Evolutionary conservation across 805 yeast genomes (phyloP), one percentile per base, ranked within the genome.

Genomic region (Kluyveromyces wickerhamii): DNA sequence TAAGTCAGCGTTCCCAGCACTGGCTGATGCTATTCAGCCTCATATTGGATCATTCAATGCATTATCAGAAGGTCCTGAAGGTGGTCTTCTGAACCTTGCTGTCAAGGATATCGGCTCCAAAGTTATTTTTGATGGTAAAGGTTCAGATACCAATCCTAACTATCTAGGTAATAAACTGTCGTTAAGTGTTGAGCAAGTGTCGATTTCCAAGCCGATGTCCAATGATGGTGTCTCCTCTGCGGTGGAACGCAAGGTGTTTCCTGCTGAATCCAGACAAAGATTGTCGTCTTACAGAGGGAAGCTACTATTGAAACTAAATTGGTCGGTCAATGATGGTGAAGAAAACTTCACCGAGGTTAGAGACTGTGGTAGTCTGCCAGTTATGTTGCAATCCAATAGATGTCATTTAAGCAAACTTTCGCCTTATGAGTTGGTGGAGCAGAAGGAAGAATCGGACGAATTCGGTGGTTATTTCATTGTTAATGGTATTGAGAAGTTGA

Each of bases 21-120:
- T 92, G 23, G 72, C 73, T 39, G 95, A 86, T 43, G 97, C 98
- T 11, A 92, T 92, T 26, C 76, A 77, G 38, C 98, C 98, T 4
- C 98, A 92, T 58, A 74, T 92, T 37, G 96, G 95, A 7, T 89
- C 97, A 2, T 92, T 92, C 69, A 82, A 92, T 67, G 96, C 96
- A 4, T 67, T 92, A 38, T 83, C 95, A 16, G 94, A 84, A 39
- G 95, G 95, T 28, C 76, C 83, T 16, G 77, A 69, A 28, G 94
- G 89, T 30, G 96, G 96, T 5, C 60, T 92, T 17, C 67, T 92
- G 40, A 86, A 88, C 57, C 64, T 80, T 34, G 96, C 83, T 2
- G 94, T 81, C 30, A 70, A 79, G 50, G 97, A 92, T 53, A 86
- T 92, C 41, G 98, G 97, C 7, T 62, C 74, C 40, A 84, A 79